A percentile compares a stretch with the other conserved stretches of the same genome.
phyloP scores from a whole-genome alignment of 163 green algal genomes.

The Scenedesmus sp. region DNA sequence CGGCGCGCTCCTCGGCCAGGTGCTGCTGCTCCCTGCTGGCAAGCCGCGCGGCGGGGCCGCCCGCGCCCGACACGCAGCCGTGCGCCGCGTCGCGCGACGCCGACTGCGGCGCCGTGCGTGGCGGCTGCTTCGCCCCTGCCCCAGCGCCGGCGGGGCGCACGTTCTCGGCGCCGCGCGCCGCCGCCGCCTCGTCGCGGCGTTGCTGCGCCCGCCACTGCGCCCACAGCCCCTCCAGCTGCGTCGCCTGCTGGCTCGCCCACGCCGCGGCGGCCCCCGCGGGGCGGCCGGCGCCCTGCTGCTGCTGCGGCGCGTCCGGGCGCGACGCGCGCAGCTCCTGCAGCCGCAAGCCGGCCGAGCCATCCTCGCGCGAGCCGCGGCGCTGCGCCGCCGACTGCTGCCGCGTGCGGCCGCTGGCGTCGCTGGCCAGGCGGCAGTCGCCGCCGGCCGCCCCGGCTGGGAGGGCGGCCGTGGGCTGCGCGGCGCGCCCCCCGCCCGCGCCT shows the following conservation, averaged over 20 bases:
- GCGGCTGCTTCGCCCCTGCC: background rate
- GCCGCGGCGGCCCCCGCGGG: background rate
- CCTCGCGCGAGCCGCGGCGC: too few relatives aligned
- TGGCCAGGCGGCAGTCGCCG: too few relatives aligned
- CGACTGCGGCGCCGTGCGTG: too few relatives aligned
- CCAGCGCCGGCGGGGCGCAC: background rate
- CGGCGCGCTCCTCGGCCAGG: conserved; percentile 7
- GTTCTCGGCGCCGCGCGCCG: too few relatives aligned
- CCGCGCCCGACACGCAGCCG: background rate
- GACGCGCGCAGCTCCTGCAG: background rate
- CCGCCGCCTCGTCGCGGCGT: background rate
- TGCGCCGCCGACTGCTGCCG: too few relatives aligned
- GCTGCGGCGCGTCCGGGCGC: conserved; percentile 3
- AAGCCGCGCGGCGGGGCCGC: background rate
- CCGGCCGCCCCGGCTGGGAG: too few relatives aligned
- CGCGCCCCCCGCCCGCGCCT: too few relatives aligned
- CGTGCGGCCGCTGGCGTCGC: too few relatives aligned
- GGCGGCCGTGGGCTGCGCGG: too few relatives aligned
- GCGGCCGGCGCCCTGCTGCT: background rate
- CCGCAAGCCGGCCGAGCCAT: too few relatives aligned
- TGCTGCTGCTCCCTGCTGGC: background rate
- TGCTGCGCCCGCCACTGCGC: background rate
- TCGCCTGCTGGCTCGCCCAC: conserved; percentile 1
- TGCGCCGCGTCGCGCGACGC: background rate
- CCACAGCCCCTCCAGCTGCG: background rate